A percentile compares a stretch with the other conserved stretches of the same genome.
Conservation (phyloP, 2,329 filamentous ascomycete species). For the Colletotrichum phormii region DNA sequence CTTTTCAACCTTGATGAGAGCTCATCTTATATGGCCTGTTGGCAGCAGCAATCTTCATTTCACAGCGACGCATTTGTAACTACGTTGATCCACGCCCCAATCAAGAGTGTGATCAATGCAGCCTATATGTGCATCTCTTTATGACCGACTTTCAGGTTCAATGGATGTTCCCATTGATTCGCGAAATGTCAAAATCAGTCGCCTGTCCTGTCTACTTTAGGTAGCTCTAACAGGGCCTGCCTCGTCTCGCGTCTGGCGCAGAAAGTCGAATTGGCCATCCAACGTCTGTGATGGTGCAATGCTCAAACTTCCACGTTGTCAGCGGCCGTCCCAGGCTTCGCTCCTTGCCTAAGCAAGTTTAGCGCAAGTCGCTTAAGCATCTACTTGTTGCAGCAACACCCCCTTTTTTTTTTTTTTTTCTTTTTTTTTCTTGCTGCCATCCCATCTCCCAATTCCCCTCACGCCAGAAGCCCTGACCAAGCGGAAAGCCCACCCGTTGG, state of each 20-base stretch:
- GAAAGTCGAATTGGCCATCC: neutral
- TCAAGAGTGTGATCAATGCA: constrained; percentile 5
- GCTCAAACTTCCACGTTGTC: constrained; percentile 18
- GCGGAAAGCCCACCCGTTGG: constrained; percentile 3
- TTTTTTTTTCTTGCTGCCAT: constrained; percentile 25
- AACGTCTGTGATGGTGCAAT: constrained; percentile 8
- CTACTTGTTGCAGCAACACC: constrained; percentile 17
- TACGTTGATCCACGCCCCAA: neutral
- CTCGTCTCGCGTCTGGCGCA: neutral
- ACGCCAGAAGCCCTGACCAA: constrained; percentile 24
- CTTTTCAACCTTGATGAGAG: constrained; percentile 8
- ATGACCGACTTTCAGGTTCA: neutral
- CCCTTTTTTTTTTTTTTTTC: neutral
- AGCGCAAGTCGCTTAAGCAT: constrained; percentile 19
- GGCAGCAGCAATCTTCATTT: neutral
- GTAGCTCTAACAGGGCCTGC: neutral
- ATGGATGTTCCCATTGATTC: neutral
- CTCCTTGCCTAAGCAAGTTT: constrained; percentile 17
- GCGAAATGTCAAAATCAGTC: neutral
- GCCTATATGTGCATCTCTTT: neutral
- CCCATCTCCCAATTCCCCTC: constrained; percentile 31
- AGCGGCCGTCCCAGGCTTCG: constrained; percentile 10
- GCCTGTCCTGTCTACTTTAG: neutral
- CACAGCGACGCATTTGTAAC: constrained; percentile 4
- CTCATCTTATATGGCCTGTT: constrained; percentile 12